Evolutionary conservation across 495 filamentous ascomycete species (phyloP).

Genomic region (Aspergillus mulundensis): DNA sequence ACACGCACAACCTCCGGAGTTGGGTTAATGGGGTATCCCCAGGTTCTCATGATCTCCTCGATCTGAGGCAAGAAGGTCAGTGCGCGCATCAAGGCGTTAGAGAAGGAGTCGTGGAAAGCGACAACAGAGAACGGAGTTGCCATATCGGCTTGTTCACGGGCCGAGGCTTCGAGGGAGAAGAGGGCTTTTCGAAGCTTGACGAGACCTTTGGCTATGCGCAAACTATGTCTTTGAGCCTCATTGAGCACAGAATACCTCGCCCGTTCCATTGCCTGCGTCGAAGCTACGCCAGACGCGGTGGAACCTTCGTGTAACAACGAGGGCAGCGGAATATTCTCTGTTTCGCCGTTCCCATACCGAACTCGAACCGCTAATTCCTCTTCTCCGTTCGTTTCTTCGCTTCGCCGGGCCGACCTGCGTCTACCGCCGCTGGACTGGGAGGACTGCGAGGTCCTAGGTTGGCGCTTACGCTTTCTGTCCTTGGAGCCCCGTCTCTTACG

Average conservation of each 20-base stretch:
- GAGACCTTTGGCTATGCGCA: conserved; percentile 51
- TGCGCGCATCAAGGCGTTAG: conserved; percentile 43
- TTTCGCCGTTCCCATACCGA: conserved; percentile 61
- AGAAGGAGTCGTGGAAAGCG: conserved; percentile 41
- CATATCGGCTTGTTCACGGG: conserved; percentile 22
- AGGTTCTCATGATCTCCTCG: conserved; percentile 50
- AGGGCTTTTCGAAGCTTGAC: conserved; percentile 56
- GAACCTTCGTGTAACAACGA: conserved; percentile 27
- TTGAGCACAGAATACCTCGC: conserved; percentile 42
- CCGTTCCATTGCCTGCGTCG: conserved; percentile 30
- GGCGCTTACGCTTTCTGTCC: conserved; percentile 56
- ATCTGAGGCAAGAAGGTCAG: conserved; percentile 50
- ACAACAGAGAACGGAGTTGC: conserved; percentile 23
- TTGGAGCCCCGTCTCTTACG: conserved; percentile 33
- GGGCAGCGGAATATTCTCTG: conserved; percentile 49
- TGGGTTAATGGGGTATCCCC: conserved; percentile 60
- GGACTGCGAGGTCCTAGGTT: conserved; percentile 39
- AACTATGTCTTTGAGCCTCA: conserved; percentile 48
- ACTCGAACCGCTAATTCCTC: conserved; percentile 47
- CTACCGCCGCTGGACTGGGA: conserved; percentile 42
- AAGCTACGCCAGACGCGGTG: conserved; percentile 18
- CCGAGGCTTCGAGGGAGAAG: conserved; percentile 47
- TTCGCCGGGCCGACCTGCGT: conserved; percentile 37
- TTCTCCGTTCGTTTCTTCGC: conserved; percentile 25
- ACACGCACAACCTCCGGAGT: conserved; percentile 45